Percentiles rank a stretch among this genome's conserved stretches.
Conservation (phyloP, 2,329 filamentous ascomycete genomes). For the Xylariaceae sp. region DNA sequence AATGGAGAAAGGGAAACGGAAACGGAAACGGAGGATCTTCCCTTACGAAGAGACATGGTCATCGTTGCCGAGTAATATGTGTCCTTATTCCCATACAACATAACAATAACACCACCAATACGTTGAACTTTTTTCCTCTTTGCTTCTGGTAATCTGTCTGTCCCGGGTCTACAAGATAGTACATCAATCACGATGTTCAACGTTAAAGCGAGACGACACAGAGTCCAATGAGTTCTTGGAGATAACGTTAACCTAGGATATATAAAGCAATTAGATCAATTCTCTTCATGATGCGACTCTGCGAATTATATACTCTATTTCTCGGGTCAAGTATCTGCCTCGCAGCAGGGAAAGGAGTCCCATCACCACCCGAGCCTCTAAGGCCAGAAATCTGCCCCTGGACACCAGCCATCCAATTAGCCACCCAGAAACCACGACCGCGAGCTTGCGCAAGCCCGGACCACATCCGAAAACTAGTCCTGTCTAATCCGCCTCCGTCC, state of each 20-base stretch:
- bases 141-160: background rate
- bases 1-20: background rate
- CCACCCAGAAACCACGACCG: conserved; percentile 5
- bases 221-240: background rate
- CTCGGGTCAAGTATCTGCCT: background rate
- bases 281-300: conserved; percentile 2
- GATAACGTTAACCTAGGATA: background rate
- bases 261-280: background rate
- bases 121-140: background rate
- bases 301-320: conserved; percentile 3
- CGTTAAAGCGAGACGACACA: background rate
- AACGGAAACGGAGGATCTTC: background rate
- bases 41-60: background rate
- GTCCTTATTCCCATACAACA: background rate
- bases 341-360: background rate
- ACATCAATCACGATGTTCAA: background rate
- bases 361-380: background rate
- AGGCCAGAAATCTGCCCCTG: conserved; percentile 16
- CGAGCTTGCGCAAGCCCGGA: conserved; percentile 17
- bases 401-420: conserved; percentile 14
- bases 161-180: background rate
- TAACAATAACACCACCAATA: background rate
- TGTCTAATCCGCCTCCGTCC: background rate
- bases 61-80: background rate
- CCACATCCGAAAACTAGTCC: conserved; percentile 2